Base-by-base conservation (phyloP, 805 yeast genomes). In the Metschnikowia kunwiensis region DNA sequence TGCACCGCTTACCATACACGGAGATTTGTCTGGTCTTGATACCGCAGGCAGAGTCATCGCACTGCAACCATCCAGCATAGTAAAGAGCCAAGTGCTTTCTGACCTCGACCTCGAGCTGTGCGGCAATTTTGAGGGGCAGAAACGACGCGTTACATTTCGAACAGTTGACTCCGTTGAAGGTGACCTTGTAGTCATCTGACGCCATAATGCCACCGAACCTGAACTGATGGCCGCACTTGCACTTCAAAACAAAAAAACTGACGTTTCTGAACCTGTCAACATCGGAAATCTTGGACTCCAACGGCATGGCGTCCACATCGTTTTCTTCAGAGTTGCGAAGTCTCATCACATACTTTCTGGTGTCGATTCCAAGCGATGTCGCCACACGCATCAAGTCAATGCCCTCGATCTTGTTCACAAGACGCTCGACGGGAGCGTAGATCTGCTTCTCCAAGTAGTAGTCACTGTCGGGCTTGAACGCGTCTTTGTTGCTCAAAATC, bases 361-460 rank as follows among this genome's bases (percentile, higher is more conserved):
- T 68, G 51, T 89, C 96, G 26, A 93, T 68, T 0, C 95, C 95
- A 24, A 93, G 68, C 3, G 82, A 71, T 30, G 73, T 71, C 4
- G 96, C 95, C 25, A 93, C 70, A 47, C 93, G 74, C 32, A 79
- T 77, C 51, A 80, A 70, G 54, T 91, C 97, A 44, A 84, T 74
- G 27, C 97, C 96, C 46, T 87, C 94, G 36, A 93, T 80, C 43
- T 82, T 76, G 47, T 82, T 94, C 27, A 91, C 67, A 35, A 93
- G 68, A 61, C 98, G 78, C 55, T 86, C 94, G 7, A 93, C 80
- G 3, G 97, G 97, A 2, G 94, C 88, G 51, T 84, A 78, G 7
- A 93, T 75, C 61, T 93, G 99, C 57, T 87, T 85, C 47, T 82
- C 93, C 49, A 91, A 66, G 57, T 93, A 93, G 55, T 75, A 89